Base-by-base conservation (phyloP, 345 rosid species). In the Geranium rotundifolium region DNA sequence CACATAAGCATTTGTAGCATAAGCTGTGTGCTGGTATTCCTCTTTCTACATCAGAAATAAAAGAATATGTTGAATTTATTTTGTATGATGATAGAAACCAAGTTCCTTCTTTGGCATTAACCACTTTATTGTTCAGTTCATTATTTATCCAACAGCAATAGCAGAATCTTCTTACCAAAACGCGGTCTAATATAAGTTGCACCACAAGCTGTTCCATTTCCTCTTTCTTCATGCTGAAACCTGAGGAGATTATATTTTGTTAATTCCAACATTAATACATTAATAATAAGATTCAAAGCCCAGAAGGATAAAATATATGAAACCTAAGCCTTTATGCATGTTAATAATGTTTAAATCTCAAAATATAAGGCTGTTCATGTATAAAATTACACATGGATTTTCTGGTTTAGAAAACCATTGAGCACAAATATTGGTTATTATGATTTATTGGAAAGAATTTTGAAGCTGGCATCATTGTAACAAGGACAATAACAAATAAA, bases 1-100 rank as follows among this genome's bases (percentile, higher is more conserved):
- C 67, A 92, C 88, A 68, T 92, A 92, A 65, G 96, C 90, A 77
- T 89, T 92, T 65, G 98, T 92, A 15, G 98, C 74, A 69, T 92
- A 89, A 63, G 98, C 83, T 64, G 96, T 87, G 83, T 92, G 98
- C 72, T 82, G 96, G 66, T 84, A 92, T 77, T 92, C 98, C 80
- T 92, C 96, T 75, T 80, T 84, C 98, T 89, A 65, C 80, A 77
- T 17, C 5, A 73, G 13, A 57, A 50, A 69, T 17, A 50, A 8
- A 63, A 60, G 20, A 1, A 18, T 52, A 37, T 23, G 27, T 23
- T 23, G 27, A 23, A 23, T 23, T 23, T 23, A 23, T 34, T 34
- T 34, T 34, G 41, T 34, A 34, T 34, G 7, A 4, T 5, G 41
- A 4, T 34, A 34, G 41, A 8, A 4, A 34, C 41, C 10, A 34